Conservation (phyloP, 805 yeast genomes). For the Barnettozyma populi region DNA sequence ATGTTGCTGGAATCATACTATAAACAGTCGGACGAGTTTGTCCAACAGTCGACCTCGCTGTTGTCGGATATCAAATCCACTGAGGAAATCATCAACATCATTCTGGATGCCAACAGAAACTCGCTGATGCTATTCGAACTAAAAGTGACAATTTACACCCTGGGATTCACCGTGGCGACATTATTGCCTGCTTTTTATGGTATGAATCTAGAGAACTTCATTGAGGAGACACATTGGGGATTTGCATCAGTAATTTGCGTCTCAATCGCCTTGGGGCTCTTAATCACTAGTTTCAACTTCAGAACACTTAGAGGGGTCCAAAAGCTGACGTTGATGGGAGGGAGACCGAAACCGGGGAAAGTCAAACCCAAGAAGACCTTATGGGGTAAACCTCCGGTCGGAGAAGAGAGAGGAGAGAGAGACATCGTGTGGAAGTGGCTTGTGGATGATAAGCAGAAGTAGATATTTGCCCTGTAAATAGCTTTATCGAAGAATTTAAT, state of each 20-base stretch:
- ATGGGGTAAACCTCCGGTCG: conserved; percentile 17
- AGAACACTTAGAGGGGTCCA: conserved; percentile 56
- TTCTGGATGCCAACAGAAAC: conserved; percentile 86
- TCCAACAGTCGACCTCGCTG: conserved; percentile 81
- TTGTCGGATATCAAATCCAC: conserved; percentile 83
- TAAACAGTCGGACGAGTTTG: conserved; percentile 88
- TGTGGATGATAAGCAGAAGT: conserved; percentile 38
- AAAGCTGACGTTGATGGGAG: conserved; percentile 52
- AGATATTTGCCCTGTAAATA: not conserved
- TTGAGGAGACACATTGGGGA: conserved; percentile 63
- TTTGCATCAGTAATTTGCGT: conserved; percentile 51
- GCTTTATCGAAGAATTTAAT: not conserved
- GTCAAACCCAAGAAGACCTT: conserved; percentile 21
- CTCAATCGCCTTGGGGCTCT: conserved; percentile 48
- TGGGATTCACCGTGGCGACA: conserved; percentile 83
- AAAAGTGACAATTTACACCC: conserved; percentile 74
- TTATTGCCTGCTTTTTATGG: conserved; percentile 85
- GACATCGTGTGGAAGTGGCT: conserved; percentile 55
- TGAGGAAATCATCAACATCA: conserved; percentile 88
- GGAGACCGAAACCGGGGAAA: conserved; percentile 7
- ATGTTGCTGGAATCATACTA: conserved; percentile 85
- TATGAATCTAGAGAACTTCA: conserved; percentile 74
- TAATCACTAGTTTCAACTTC: conserved; percentile 53
- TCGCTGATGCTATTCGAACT: conserved; percentile 82
- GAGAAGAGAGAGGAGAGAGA: conserved; percentile 14